Base-by-base conservation (phyloP, 495 filamentous ascomycete species). In the Glonium stellatum region DNA sequence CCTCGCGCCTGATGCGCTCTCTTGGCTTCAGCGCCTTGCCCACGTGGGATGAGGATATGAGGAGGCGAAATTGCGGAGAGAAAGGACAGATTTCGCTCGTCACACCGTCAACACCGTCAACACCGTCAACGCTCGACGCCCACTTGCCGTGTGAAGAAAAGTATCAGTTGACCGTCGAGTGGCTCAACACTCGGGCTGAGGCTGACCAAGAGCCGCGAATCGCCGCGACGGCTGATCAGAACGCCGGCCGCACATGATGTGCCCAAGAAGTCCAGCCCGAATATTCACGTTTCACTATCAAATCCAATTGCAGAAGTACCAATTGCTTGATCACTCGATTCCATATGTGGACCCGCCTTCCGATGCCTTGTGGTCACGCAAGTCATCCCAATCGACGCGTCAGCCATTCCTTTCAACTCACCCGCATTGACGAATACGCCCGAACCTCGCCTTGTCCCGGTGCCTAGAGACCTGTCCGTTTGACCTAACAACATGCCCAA, bases 61-160 rank as follows among this genome's bases (percentile, higher is more conserved):
- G 5, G 56, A 55, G 47, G 54, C 59, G 63, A 57, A 61, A 65
- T 65, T 61, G 62, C 39, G 61, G 56, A 57, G 61, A 51, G 27
- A 41, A 60, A 22, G 21, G 6, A 39, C 54, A 55, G 37, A 57
- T 59, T 65, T 54, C 61, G 12, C 54, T 42, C 25, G 63, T 65
- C 62, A 65, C 54, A 49, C 48, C 48, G 48, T 51, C 12, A 15
- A 25, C 25, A 37, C 23, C 15, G 22, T 22, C 36, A 18, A 19
- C 36, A 9, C 19, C n/a, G n/a, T n/a, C n/a, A n/a, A n/a, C n/a
- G n/a, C n/a, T n/a, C n/a, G n/a, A n/a, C n/a, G n/a, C n/a, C n/a
- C n/a, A n/a, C n/a, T n/a, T n/a, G n/a, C 50, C n/a, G 1, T 10
- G n/a, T 31, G 42, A n/a, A 27, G 34, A 35, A 15, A 13, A 37